Evolutionary conservation across 306 rosid species (phyloP).

Genomic region (Cercis canadensis): DNA sequence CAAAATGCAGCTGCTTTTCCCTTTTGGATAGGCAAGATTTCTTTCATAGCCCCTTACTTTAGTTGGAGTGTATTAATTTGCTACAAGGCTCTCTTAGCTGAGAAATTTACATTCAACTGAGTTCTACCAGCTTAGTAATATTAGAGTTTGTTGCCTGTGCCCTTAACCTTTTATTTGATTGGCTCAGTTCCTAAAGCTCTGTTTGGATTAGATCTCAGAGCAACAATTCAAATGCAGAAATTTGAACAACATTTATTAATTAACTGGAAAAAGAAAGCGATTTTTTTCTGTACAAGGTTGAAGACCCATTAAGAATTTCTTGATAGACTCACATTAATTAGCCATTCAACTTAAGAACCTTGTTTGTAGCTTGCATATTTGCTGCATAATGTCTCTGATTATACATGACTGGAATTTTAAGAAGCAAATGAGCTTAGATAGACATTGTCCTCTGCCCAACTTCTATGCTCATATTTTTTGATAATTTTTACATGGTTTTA

Average conservation of each 20-base stretch:
- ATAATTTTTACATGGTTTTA: no score
- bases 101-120: slow-evolving; percentile 3
- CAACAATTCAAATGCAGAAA: not conserved
- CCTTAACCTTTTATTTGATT: slow-evolving; percentile 15
- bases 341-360: not conserved
- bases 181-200: slow-evolving; percentile 7
- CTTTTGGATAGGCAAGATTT: not conserved
- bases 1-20: not conserved
- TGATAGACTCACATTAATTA: no score
- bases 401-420: not conserved
- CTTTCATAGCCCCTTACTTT: not conserved
- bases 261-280: no score
- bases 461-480: no score
- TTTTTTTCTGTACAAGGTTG: no score
- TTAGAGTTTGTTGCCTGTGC: slow-evolving; percentile 20
- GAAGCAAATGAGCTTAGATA: not conserved
- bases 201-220: not conserved
- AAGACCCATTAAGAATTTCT: no score
- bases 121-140: not conserved
- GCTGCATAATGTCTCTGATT: not conserved
- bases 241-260: no score
- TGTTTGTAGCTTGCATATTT: not conserved
- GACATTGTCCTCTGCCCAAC: no score
- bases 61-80: slow-evolving; percentile 22
- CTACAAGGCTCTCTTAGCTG: not conserved